Conservation (phyloP, 306 rosid species). For the Potentilla sterilis region DNA sequence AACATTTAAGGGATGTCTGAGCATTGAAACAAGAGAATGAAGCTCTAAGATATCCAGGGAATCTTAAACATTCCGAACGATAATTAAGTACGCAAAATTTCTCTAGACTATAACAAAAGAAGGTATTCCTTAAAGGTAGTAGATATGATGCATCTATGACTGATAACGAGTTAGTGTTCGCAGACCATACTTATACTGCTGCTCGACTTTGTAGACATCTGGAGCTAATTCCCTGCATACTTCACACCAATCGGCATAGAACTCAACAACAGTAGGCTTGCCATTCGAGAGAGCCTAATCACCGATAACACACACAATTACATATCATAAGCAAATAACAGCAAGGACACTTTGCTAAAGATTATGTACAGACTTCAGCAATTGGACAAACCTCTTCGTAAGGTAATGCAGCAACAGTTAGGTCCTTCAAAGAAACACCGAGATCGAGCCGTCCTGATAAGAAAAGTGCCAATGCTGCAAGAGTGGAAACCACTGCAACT, state of each 20-base stretch:
- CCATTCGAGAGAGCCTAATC: slow-evolving; percentile 90
- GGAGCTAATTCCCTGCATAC: slow-evolving; percentile 94
- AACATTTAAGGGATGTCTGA: background rate
- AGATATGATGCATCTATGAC: slow-evolving; percentile 1
- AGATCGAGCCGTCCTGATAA: slow-evolving; percentile 67
- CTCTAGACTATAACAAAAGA: background rate
- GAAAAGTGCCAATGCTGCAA: slow-evolving; percentile 79
- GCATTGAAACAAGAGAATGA: background rate
- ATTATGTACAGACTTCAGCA: slow-evolving; percentile 1
- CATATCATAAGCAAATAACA: slow-evolving; percentile 7
- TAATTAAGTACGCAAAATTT: background rate
- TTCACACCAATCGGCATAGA: slow-evolving; percentile 99
- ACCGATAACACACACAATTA: slow-evolving; percentile 1
- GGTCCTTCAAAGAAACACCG: slow-evolving; percentile 91
- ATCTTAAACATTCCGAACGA: background rate
- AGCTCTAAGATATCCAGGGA: background rate
- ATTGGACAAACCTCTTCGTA: slow-evolving; percentile 62
- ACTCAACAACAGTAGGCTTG: slow-evolving; percentile 94
- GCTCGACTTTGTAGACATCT: slow-evolving; percentile 89
- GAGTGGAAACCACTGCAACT: slow-evolving; percentile 58
- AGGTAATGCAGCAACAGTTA: slow-evolving; percentile 78
- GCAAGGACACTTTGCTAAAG: background rate
- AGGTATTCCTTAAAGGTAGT: background rate
- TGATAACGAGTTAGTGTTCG: background rate
- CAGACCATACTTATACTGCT: slow-evolving; percentile 73